Evolutionary conservation across 139 green algal genomes (phyloP).

Genomic region (Micractinium sp.): DNA sequence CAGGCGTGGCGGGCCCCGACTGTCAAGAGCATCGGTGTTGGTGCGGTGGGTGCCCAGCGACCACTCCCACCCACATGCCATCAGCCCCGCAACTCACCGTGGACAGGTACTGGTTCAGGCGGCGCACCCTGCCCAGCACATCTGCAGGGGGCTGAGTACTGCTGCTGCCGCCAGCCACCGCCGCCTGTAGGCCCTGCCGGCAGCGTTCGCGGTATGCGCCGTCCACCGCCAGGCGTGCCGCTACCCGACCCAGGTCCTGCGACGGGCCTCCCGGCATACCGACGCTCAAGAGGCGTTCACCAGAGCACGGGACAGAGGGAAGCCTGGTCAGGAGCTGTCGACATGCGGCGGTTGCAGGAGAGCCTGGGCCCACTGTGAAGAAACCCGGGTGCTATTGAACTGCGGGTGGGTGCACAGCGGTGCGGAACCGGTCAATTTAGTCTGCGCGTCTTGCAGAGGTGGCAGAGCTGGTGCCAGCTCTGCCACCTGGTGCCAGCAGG

Average conservation of each 20-base stretch:
- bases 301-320: background rate
- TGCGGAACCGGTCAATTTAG: too few relatives aligned
- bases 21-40: background rate
- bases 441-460: too few relatives aligned
- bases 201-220: background rate
- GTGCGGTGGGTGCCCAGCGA: background rate
- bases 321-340: background rate
- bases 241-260: background rate
- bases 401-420: too few relatives aligned
- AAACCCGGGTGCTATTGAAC: too few relatives aligned
- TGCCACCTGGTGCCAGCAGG: background rate
- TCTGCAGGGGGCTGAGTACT: background rate
- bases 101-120: slow-evolving; percentile 3
- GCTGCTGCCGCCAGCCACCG: background rate
- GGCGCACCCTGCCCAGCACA: background rate
- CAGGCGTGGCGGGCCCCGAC: background rate
- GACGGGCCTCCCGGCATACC: background rate
- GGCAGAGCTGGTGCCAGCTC: too few relatives aligned
- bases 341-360: background rate
- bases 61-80: background rate
- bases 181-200: background rate
- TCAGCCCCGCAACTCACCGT: background rate
- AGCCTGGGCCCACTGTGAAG: too few relatives aligned
- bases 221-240: background rate
- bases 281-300: background rate